Evolutionary conservation across 78 protist species (phyloP).

Genomic region (Chrysochromulina tobinii): DNA sequence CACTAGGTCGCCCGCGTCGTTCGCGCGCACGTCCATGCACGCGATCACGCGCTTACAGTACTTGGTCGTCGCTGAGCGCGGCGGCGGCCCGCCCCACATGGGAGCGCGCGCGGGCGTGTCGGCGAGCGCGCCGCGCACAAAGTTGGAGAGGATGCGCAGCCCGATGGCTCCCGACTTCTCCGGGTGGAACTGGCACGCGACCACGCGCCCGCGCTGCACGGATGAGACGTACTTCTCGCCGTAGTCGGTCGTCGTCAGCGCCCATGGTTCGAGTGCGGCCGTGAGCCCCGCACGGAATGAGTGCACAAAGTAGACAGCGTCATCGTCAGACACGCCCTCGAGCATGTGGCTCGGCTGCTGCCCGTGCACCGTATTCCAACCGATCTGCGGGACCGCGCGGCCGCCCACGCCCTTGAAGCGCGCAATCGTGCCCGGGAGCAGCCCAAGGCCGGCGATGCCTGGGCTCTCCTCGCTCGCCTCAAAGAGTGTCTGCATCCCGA

Average conservation of each 20-base stretch:
- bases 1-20: constrained; percentile 81
- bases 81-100: not conserved
- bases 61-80: not conserved
- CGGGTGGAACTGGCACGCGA: constrained; percentile 78
- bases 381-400: constrained; percentile 74
- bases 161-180: constrained; percentile 67
- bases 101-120: not conserved
- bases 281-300: constrained; percentile 42
- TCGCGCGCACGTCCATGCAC: constrained; percentile 76
- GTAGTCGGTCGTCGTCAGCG: constrained; percentile 34
- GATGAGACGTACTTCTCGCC: constrained; percentile 40
- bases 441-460: constrained; percentile 62
- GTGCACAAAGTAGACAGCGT: constrained; percentile 69
- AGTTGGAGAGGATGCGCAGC: not conserved
- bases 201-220: constrained; percentile 39
- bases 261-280: not conserved
- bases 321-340: not conserved
- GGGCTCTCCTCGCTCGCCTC: constrained; percentile 57
- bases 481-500: constrained; percentile 74
- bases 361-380: constrained; percentile 56
- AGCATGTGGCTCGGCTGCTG: not conserved
- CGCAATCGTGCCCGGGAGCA: constrained; percentile 43
- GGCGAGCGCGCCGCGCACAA: not conserved
- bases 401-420: not conserved
- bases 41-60: constrained; percentile 59